Evolutionary conservation across 2,329 filamentous ascomycete genomes (phyloP), one percentile per base, ranked within the genome.

Genomic region (Hypocrella siamensis): DNA sequence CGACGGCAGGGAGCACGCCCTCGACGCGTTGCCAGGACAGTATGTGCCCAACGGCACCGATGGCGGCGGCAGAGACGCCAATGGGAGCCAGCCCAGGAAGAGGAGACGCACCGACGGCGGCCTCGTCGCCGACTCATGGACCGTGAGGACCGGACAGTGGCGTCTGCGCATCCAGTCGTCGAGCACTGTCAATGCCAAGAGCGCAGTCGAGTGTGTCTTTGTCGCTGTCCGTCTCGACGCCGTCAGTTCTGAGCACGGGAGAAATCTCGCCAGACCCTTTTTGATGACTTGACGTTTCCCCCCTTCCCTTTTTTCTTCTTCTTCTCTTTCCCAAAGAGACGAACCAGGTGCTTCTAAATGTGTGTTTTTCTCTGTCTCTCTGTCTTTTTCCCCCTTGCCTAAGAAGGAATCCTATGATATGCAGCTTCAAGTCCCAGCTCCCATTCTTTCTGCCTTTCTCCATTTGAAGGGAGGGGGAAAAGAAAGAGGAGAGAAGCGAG

Each of bases 191-290:
- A 60, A 54, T 31, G 63, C 65, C 30, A 71, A 65, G 45, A 60
- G 58, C 24, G 60, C 61, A 3, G 63, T 77, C 34, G 79, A 88
- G 54, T 78, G 82, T 36, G 65, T 83, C 16, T 63, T 93, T 31
- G 64, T 79, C 12, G 80, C 75, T 1, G 79, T 86, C 21, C 84
- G 81, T 52, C 48, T 93, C 17, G 79, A 92, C 42, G 79, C 76
- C 0, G 68, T 75, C 42, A 77, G 66, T 32, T 66, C 63, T 6
- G 73, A 88, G 53, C 60, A 63, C 38, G 65, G 65, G 9, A 67
- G 81, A 39, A 93, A 92, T 56, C 56, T 55, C 31, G 52, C 61
- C 31, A 66, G 79, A 38, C 57, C 54, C 0, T 93, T 92, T 48
- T 51, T 92, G 35, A 46, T 17, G 6, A 6, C 25, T 11, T 26